Evolutionary conservation across 2,329 filamentous ascomycete genomes (phyloP), one percentile per base, ranked within the genome.

Genomic region (Pyricularia sp.): DNA sequence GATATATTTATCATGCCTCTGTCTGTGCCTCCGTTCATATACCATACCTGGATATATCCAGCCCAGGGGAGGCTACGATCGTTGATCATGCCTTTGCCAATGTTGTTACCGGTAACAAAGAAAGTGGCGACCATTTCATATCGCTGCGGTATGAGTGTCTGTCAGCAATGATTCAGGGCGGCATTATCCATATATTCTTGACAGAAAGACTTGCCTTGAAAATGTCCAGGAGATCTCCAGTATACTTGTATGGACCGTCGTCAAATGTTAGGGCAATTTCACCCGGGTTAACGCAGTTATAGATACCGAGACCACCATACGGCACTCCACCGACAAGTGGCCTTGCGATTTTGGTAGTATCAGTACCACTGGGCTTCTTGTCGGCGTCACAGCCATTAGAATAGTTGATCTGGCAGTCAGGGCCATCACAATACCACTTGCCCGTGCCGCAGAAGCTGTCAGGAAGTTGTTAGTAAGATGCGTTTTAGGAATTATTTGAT

Each of bases 181-280:
- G 14, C 11, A 20, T 14, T 7, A 28, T 28, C 25, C 5, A 17
- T 0, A 36, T 30, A 7, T 20, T 28, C 25, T 63, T 25, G 11
- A 61, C 25, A 28, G 25, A 7, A 7, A 14, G 14, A 67, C 71
- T 1, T 20, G 74, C 75, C 70, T 83, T 81, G 64, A 91, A 81
- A 68, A 89, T 80, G 73, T 90, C 85, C 14, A 91, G 81, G 14
- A 91, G 81, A 70, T 88, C 84, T 59, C 78, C 77, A 1, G 88
- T 91, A 76, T 87, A 90, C 25, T 81, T 77, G 71, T 85, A 85
- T 26, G 88, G 89, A 1, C 89, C 89, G 75, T 91, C 89, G 72
- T 91, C 89, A 72, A 85, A 91, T 0, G 88, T 91, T 69, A 91
- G 76, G 23, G 89, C 89, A 72, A 91, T 83, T 12, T 85, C 86